Percentiles rank a stretch among this genome's conserved stretches.
phyloP scores from a whole-genome alignment of 768 basidiomycete species.

The Phylloporus rhodoxanthus region DNA sequence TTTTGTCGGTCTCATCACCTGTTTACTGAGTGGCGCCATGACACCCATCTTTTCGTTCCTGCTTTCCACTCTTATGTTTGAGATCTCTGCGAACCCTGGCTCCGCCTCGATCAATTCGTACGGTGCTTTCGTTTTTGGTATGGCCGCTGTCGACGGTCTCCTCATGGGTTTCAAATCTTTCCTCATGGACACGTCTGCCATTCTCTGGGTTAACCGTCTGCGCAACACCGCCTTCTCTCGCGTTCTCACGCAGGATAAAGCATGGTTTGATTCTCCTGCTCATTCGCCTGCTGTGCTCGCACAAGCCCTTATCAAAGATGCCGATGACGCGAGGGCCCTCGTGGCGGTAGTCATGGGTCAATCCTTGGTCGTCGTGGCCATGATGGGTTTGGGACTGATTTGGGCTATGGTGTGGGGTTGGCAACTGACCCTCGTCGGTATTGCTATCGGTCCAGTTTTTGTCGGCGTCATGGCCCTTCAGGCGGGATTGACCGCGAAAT shows the following conservation, averaged over 20 bases:
- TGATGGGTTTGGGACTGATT: slow-evolving; percentile 77
- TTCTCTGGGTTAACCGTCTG: slow-evolving; percentile 67
- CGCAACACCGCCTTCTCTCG: slow-evolving; percentile 50
- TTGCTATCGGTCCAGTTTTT: slow-evolving; percentile 84
- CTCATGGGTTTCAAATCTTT: slow-evolving; percentile 73
- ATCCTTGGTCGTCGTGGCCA: slow-evolving; percentile 63
- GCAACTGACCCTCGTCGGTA: slow-evolving; percentile 87
- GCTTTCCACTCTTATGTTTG: slow-evolving; percentile 73
- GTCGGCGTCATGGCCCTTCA: slow-evolving; percentile 69
- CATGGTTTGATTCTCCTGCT: slow-evolving; percentile 73
- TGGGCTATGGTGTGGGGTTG: slow-evolving; percentile 90
- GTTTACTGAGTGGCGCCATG: slow-evolving; percentile 70
- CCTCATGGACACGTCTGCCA: slow-evolving; percentile 68
- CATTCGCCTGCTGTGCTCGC: slow-evolving; percentile 59
- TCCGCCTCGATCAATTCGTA: slow-evolving; percentile 62
- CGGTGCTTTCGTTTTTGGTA: slow-evolving; percentile 64
- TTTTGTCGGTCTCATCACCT: slow-evolving; percentile 61
- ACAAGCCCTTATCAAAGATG: slow-evolving; percentile 80
- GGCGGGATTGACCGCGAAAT: slow-evolving; percentile 60
- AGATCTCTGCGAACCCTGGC: slow-evolving; percentile 66
- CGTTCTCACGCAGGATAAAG: slow-evolving; percentile 75
- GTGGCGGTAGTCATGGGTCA: slow-evolving; percentile 71
- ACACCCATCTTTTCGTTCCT: slow-evolving; percentile 92
- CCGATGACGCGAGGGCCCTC: slow-evolving; percentile 78
- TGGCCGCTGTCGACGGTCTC: slow-evolving; percentile 73